Evolutionary conservation across 306 rosid species (phyloP).

Genomic region (Quercus aquifolioides): DNA sequence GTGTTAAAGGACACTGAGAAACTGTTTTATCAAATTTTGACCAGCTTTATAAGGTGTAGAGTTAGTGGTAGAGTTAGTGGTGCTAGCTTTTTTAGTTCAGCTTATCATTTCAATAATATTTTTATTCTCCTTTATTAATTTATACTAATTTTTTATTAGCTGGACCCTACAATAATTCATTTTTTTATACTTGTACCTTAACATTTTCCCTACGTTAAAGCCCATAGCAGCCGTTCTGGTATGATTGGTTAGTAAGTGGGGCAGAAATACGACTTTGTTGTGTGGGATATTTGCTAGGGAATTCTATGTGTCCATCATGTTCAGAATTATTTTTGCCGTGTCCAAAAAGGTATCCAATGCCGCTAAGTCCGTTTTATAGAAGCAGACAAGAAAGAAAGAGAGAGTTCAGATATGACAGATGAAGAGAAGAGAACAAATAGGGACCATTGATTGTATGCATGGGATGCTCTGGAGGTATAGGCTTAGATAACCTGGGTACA

Average conservation of each 20-base stretch:
- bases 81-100: too few species aligned
- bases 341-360: conserved; percentile 25
- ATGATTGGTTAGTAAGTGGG: not conserved
- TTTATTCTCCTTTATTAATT: too few species aligned
- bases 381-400: conserved; percentile 15
- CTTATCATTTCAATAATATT: too few species aligned
- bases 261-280: not conserved
- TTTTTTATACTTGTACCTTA: too few species aligned
- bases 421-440: not conserved
- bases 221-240: not conserved
- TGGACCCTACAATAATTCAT: too few species aligned
- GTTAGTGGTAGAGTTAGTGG: too few species aligned
- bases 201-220: not conserved
- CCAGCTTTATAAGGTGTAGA: too few species aligned
- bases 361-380: not conserved
- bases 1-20: too few species aligned
- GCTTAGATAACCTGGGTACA: not conserved
- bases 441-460: not conserved
- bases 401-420: not conserved
- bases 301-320: not conserved
- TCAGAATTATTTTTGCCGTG: not conserved
- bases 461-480: not conserved
- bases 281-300: not conserved
- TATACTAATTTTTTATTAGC: too few species aligned
- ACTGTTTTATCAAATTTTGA: too few species aligned